phyloP scores from a whole-genome alignment of 2,329 filamentous ascomycete species.

The Drechslerella dactyloides region DNA sequence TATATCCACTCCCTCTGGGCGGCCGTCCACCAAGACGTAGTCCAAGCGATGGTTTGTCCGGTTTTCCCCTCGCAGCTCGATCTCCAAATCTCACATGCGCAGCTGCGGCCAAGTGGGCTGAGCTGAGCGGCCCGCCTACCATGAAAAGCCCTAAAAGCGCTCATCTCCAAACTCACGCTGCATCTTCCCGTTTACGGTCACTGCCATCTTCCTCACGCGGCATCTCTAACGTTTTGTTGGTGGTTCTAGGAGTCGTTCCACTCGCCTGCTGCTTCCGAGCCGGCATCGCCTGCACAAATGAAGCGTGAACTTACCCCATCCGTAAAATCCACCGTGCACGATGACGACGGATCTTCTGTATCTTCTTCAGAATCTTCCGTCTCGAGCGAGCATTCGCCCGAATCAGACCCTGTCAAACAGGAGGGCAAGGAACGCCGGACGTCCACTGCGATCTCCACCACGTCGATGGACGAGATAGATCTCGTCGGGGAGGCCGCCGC shows the following conservation, averaged over 20 bases:
- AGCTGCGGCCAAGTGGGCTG: constrained; percentile 4
- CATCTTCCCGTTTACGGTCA: not conserved
- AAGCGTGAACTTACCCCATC: constrained; percentile 51
- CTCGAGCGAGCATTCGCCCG: constrained; percentile 35
- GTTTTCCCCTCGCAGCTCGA: not conserved
- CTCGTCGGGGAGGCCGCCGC: constrained; percentile 53
- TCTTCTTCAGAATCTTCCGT: constrained; percentile 31
- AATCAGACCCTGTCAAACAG: constrained; percentile 12
- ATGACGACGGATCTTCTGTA: constrained; percentile 45
- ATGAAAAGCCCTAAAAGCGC: not conserved
- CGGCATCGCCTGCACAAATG: constrained; percentile 48
- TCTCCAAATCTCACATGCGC: not conserved
- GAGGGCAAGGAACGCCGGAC: constrained; percentile 37
- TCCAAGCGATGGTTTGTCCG: constrained; percentile 8
- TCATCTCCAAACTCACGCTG: constrained; percentile 3
- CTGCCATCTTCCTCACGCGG: not conserved
- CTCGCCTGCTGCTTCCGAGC: constrained; percentile 49
- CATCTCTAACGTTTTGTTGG: constrained; percentile 4
- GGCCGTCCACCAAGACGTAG: not conserved
- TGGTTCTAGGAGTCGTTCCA: constrained; percentile 42
- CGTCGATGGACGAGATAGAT: constrained; percentile 64
- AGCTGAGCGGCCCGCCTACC: not conserved
- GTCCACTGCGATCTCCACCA: constrained; percentile 64
- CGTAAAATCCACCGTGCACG: constrained; percentile 43
- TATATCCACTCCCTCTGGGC: not conserved